Conservation (phyloP, 2,329 filamentous ascomycete genomes). For the Trematosphaeria pertusa region DNA sequence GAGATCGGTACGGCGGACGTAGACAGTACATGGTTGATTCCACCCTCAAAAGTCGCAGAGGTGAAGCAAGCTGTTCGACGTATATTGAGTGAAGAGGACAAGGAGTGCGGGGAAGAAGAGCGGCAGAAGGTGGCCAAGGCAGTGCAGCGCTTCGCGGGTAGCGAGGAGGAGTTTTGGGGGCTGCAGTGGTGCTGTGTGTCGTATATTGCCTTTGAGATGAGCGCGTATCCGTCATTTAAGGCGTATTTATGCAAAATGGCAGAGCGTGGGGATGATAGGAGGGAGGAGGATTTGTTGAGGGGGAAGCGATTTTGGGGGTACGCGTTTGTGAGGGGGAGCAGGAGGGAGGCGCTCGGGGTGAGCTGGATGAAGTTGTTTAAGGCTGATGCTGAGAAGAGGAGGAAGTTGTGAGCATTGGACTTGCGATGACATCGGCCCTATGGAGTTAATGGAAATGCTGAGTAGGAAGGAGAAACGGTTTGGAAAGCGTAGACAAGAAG, state of each 20-base stretch:
- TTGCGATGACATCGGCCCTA: too few species aligned
- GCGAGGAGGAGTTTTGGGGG: background rate
- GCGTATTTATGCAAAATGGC: background rate
- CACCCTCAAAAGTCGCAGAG: background rate
- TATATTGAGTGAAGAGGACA: background rate
- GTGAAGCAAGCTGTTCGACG: background rate
- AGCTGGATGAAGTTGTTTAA: background rate
- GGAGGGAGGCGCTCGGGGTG: background rate
- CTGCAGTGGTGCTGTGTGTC: background rate
- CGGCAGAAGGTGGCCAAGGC: background rate
- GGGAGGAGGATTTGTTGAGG: background rate
- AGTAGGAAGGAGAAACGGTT: too few species aligned
- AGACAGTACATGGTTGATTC: slow-evolving; percentile 7
- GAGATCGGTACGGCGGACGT: slow-evolving; percentile 13
- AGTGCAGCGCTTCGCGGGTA: background rate
- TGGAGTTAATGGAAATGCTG: too few species aligned
- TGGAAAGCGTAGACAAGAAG: too few species aligned
- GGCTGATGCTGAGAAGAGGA: background rate
- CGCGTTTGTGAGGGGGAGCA: background rate
- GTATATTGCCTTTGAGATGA: background rate
- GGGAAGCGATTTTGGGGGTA: background rate
- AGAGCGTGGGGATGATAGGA: background rate
- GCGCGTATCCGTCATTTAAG: background rate
- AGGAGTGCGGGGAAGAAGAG: background rate
- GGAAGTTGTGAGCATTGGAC: background rate